A percentile compares a stretch with the other conserved stretches of the same genome.
Evolutionary conservation across 495 filamentous ascomycete genomes (phyloP).

Genomic region (Aspergillus bertholletiae): DNA sequence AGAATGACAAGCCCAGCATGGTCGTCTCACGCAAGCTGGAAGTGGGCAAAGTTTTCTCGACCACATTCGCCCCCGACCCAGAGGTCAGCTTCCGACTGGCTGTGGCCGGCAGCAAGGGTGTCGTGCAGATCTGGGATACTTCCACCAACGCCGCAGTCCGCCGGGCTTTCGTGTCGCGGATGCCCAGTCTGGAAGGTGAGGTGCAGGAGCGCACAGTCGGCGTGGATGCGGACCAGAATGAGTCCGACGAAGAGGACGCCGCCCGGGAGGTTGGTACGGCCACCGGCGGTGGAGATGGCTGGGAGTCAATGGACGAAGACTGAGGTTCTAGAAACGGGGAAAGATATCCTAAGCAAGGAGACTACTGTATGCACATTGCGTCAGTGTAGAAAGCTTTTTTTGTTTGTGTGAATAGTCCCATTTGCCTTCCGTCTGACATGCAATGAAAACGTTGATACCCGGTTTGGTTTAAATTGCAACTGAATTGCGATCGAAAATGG

Average conservation of each 20-base stretch:
- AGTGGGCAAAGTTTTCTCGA: constrained; percentile 91
- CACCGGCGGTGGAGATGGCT: constrained; percentile 52
- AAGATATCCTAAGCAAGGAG: not conserved
- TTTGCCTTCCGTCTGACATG: constrained; percentile 3
- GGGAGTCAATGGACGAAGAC: constrained; percentile 92
- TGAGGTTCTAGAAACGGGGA: constrained; percentile 16
- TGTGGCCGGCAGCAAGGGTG: constrained; percentile 91
- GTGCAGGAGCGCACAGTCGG: constrained; percentile 75
- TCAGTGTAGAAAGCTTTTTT: not conserved
- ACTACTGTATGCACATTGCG: too few species aligned
- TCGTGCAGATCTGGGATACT: constrained; percentile 94
- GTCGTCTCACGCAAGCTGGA: constrained; percentile 88
- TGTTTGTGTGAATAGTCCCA: too few species aligned
- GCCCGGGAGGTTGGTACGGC: constrained; percentile 50
- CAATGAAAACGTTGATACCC: constrained; percentile 15
- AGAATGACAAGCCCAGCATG: constrained; percentile 71
- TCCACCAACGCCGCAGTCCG: constrained; percentile 91
- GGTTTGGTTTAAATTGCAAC: not conserved
- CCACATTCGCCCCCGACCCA: constrained; percentile 80
- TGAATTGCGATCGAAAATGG: not conserved
- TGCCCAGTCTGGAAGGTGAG: constrained; percentile 56
- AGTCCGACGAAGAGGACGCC: constrained; percentile 60
- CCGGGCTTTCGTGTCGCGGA: constrained; percentile 72
- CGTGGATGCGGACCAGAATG: constrained; percentile 61
- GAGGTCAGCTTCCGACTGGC: constrained; percentile 89